Conservation (phyloP, 1,284 basidiomycete species). For the Heterobasidion occidentale region DNA sequence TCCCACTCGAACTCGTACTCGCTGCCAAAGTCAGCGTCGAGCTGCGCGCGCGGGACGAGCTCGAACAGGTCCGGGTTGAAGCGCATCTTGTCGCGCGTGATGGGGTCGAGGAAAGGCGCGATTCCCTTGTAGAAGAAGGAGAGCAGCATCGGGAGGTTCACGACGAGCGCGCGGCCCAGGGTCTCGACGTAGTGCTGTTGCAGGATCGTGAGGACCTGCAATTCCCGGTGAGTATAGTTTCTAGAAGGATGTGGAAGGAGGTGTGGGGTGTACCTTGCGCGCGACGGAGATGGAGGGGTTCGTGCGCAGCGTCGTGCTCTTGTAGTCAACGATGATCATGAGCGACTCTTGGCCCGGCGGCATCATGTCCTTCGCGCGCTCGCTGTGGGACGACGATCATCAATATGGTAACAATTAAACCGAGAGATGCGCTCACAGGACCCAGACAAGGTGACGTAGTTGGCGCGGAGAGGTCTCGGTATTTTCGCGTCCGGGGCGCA, state of each 20-base stretch:
- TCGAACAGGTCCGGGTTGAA: conserved; percentile 82
- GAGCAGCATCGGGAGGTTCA: conserved; percentile 75
- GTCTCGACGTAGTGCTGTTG: conserved; percentile 92
- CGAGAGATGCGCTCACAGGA: conserved; percentile 45
- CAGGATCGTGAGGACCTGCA: conserved; percentile 68
- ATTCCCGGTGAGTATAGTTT: not conserved
- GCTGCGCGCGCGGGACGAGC: conserved; percentile 67
- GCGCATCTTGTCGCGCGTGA: conserved; percentile 88
- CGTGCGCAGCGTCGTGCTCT: conserved; percentile 68
- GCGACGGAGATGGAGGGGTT: conserved; percentile 78
- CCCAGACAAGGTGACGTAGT: conserved; percentile 77
- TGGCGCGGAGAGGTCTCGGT: conserved; percentile 71
- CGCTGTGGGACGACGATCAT: conserved; percentile 32
- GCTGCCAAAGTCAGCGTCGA: conserved; percentile 82
- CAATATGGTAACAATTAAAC: not conserved
- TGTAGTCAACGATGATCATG: conserved; percentile 80
- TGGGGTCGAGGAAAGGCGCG: conserved; percentile 82
- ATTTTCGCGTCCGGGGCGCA: conserved; percentile 80
- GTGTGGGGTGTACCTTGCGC: conserved; percentile 41
- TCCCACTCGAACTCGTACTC: conserved; percentile 75
- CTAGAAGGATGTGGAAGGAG: not conserved
- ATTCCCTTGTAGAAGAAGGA: conserved; percentile 87
- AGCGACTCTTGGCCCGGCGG: conserved; percentile 76
- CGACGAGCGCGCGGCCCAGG: conserved; percentile 78
- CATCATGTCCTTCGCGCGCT: conserved; percentile 82